Evolutionary conservation across 2,329 filamentous ascomycete genomes (phyloP), one percentile per base, ranked within the genome.

Genomic region (Aureobasidium sp.): DNA sequence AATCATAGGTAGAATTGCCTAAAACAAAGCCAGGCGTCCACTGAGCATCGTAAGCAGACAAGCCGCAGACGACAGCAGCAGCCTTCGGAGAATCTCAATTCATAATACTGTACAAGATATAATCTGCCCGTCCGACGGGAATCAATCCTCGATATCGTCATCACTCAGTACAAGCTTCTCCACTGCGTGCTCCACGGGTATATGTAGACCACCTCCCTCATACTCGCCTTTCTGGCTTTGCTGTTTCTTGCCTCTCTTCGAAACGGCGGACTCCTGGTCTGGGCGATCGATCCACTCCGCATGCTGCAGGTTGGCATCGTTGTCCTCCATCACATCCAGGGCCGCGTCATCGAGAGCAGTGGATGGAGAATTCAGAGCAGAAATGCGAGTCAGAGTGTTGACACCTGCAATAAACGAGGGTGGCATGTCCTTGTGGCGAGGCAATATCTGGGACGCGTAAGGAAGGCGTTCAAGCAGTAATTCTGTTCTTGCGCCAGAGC

Each of bases 391-490:
- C 67, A 91, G 89, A 2, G 81, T 81, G 0, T 87, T 87, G 8
- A 95, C 82, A 3, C 34, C 25, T 9, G 31, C 7, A 22, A 49
- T 34, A 7, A 62, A 34, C 7, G 17, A 39, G 22, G 6, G 17
- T 8, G 49, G 49, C 14, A 53, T 34, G 22, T 63, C 68, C 82
- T 87, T 61, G 88, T 85, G 9, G 92, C 74, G 27, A 77, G 71
- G 45, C 73, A 77, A 64, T 42, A 97, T 89, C 56, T 84, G 81
- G 1, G 87, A 81, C 79, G 94, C 85, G 73, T 96, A 97, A 0
- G 94, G 94, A 0, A 99, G 80, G 9, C 91, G 86, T 66, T 97
- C 90, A 27, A 97, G 82, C 0, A 97, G 75, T 78, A 94, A 82
- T 72, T 93, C 90, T 45, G 81, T 82, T 39, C 86, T 86, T 4